Evolutionary conservation across 169 alveolate genomes (phyloP), one percentile per base, ranked within the genome.

Genomic region (Sarcocystis neurona): DNA sequence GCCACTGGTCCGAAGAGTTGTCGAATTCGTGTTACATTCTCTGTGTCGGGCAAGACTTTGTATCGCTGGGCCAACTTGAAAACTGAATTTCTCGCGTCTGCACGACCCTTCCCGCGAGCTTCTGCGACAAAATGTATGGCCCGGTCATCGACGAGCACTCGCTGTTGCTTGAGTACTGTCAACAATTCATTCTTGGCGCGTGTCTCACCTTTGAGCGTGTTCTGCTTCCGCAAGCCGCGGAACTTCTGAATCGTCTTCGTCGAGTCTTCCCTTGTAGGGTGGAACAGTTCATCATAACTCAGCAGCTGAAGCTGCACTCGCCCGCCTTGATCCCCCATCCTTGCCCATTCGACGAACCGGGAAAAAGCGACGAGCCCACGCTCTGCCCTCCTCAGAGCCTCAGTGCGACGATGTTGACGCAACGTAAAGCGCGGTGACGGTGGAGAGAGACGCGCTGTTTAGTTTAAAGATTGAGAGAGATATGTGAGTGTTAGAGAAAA

Each of bases 51-150:
- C 88, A 93, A 68, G 3, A 92, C 82, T 46, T 89, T 92, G 75
- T 89, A 93, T 41, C 30, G 79, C 92, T 91, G 93, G 27, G 93
- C 90, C 39, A 93, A 68, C 56, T 93, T 93, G 63, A 93, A 93
- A 3, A 93, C 94, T 20, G 95, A 93, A 43, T 93, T 93, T 43
- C 95, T 63, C 60, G 95, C 95, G 80, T 93, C 95, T 34, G 95
- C 95, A 32, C 93, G n/a, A 66, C 90, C 79, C 8, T 87, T 72
- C 43, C 84, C 86, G 15, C 89, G 30, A 23, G 93, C 95, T 58
- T 92, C 94, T 8, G 93, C 94, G 27, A 93, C 92, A 47, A 91
- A 93, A 46, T 93, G 95, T n/a, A 93, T 91, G 32, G 95, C 95
- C 41, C 85, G 68, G 53, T 88, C 93, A 46, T 93, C 95, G 68